Evolutionary conservation across 2,329 filamentous ascomycete species (phyloP).

Genomic region (Exserohilum rostratum): DNA sequence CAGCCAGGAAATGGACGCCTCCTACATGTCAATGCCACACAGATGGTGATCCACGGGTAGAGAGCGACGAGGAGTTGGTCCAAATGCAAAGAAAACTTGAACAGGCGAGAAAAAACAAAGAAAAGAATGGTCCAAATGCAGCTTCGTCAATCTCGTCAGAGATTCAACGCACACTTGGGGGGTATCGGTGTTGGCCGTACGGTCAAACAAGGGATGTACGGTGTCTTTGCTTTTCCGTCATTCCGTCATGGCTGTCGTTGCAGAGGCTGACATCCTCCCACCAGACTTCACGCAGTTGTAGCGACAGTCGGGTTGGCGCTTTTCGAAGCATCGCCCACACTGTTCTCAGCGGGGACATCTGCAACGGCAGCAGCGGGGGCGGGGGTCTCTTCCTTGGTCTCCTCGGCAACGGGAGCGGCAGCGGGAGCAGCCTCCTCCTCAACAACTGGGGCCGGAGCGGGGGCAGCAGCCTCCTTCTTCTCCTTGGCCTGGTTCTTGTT

Average conservation of each 20-base stretch:
- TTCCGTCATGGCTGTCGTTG: conserved; percentile 51
- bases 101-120: conserved; percentile 39
- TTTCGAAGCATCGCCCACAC: conserved; percentile 50
- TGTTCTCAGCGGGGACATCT: conserved; percentile 47
- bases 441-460: conserved; percentile 46
- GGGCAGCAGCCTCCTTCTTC: conserved; percentile 43
- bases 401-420: conserved; percentile 31
- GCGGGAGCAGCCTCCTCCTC: conserved; percentile 31
- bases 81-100: conserved; percentile 29
- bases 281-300: conserved; percentile 52
- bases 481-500: conserved; percentile 47
- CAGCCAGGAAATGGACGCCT: conserved; percentile 38
- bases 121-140: conserved; percentile 41
- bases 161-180: conserved; percentile 37
- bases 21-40: conserved; percentile 46
- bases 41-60: conserved; percentile 39
- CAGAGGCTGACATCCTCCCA: conserved; percentile 47
- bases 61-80: conserved; percentile 38
- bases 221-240: conserved; percentile 52
- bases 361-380: conserved; percentile 22
- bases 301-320: conserved; percentile 46
- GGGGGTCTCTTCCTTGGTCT: conserved; percentile 34
- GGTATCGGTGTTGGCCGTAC: conserved; percentile 44
- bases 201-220: conserved; percentile 49
- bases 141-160: conserved; percentile 27